Base-by-base conservation (phyloP, 2,329 filamentous ascomycete species). In the Venturia effusa region DNA sequence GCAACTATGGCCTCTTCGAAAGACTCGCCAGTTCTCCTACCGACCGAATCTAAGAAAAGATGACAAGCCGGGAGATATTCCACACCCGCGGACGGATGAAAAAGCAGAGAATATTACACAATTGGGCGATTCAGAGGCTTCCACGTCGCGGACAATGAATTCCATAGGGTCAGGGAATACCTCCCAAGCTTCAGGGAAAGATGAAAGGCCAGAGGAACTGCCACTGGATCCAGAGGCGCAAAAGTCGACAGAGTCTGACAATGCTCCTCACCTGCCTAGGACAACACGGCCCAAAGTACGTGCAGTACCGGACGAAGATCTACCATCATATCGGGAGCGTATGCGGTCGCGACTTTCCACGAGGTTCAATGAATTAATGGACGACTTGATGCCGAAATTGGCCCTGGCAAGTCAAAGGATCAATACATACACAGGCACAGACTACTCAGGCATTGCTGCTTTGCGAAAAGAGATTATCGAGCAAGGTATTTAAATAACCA, bases 401-500 rank as follows among this genome's bases (percentile, higher is more conserved):
- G 88, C 96, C 67, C 83, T 88, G 61, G 92, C 92, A 4, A 90
- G 90, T 1, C 90, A 94, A 73, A 88, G 89, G 65, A 84, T 99
- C 75, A 99, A 97, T 76, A 90, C 92, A 70, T 84, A 97, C 63
- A 99, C 94, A 2, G 94, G 94, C 22, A 81, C 79, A n/a, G 79
- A 81, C 68, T 99, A 97, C 79, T 89, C 89, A 0, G 86, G 88
- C 54, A 97, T 99, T 74, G 92, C 97, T 74, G 80, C 84, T 30
- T 84, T 99, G 68, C 95, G 96, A 73, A 77, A 79, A 11, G 85
- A 89, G 65, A 97, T 97, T 74, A 81, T 86, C 19, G 74, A 77
- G 27, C 88, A 87, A 77, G 83, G 83, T 84, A 78, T 27, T 3
- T 54, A 27, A 3, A 15, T 63, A 22, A 6, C 34, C 27, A 10